These are phyloP conservation scores for Macadamia tetraphylla DNA, from an alignment of 164 flowering plant genomes.

Conservation along the genomic window DNA sequence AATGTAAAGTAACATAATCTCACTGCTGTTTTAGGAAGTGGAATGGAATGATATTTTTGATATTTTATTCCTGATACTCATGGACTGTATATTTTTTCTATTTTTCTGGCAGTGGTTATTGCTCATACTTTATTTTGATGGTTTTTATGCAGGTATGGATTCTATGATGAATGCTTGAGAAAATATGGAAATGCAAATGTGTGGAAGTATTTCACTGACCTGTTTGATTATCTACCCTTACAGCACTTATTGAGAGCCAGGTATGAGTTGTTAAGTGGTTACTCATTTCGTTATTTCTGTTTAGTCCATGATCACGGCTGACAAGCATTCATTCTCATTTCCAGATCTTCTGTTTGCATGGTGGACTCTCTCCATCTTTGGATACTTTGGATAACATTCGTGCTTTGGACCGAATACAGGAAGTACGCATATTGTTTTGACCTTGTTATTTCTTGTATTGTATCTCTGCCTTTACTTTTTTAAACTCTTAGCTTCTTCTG, in stretches of 20 bases:
- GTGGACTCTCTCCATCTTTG: slow-evolving; percentile 82
- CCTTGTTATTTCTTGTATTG: not conserved
- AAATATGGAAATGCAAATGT: slow-evolving; percentile 87
- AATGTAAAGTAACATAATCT: not conserved
- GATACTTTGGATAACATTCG: slow-evolving; percentile 80
- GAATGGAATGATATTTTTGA: not conserved
- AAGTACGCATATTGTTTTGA: slow-evolving; percentile 30
- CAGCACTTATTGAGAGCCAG: slow-evolving; percentile 88
- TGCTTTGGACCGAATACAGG: slow-evolving; percentile 78
- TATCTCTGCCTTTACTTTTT: not conserved
- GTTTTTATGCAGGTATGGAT: slow-evolving; percentile 48
- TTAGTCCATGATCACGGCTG: not conserved
- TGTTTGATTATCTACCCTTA: slow-evolving; percentile 81
- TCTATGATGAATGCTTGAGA: slow-evolving; percentile 72
- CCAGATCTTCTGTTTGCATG: slow-evolving; percentile 82
- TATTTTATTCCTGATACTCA: not conserved
- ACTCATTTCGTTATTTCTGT: not conserved
- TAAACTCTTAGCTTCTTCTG: too few relatives aligned
- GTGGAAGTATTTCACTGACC: slow-evolving; percentile 85
- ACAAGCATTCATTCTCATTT: slow-evolving; percentile 5
- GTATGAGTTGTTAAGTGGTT: slow-evolving; percentile 23
- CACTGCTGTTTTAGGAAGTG: slow-evolving; percentile 1
- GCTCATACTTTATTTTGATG: not conserved
- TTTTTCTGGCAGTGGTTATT: not conserved
- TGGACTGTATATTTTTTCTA: not conserved